phyloP scores from a whole-genome alignment of 106 monocot genomes.

The Allium sativum region DNA sequence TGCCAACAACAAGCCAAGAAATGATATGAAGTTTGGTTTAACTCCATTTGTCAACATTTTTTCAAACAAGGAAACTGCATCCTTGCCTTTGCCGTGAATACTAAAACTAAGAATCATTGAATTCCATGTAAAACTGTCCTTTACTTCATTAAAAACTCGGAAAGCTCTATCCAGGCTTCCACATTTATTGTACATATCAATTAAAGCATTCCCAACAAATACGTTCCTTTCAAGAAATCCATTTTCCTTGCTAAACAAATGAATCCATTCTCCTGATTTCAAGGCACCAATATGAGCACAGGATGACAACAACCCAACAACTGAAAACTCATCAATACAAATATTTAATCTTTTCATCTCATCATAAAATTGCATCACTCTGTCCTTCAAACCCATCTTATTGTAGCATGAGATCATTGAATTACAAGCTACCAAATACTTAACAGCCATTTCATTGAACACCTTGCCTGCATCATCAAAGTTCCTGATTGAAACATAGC shows the following conservation, averaged over 20 bases:
- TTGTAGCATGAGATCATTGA: conserved; percentile 28
- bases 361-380: conserved; percentile 18
- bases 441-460: conserved; percentile 32
- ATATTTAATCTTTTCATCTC: conserved; percentile 7
- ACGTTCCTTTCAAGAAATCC: conserved; percentile 16
- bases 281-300: conserved; percentile 31
- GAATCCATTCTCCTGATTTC: conserved; percentile 18
- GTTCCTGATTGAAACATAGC: conserved; percentile 11
- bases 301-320: conserved; percentile 21
- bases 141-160: conserved; percentile 18
- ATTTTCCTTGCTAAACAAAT: conserved; percentile 7
- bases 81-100: conserved; percentile 21
- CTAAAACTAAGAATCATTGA: conserved; percentile 33
- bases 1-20: conserved; percentile 30
- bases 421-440: conserved; percentile 25
- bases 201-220: conserved; percentile 29
- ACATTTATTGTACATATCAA: conserved; percentile 41
- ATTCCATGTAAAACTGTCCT: conserved; percentile 31
- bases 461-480: conserved; percentile 12
- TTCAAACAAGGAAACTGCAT: conserved; percentile 16
- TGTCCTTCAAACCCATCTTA: conserved; percentile 12
- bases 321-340: conserved; percentile 25
- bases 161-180: conserved; percentile 25
- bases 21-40: conserved; percentile 19
- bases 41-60: conserved; percentile 20